Conservation (phyloP, 768 basidiomycete species). For the Termitomyces sp. region DNA sequence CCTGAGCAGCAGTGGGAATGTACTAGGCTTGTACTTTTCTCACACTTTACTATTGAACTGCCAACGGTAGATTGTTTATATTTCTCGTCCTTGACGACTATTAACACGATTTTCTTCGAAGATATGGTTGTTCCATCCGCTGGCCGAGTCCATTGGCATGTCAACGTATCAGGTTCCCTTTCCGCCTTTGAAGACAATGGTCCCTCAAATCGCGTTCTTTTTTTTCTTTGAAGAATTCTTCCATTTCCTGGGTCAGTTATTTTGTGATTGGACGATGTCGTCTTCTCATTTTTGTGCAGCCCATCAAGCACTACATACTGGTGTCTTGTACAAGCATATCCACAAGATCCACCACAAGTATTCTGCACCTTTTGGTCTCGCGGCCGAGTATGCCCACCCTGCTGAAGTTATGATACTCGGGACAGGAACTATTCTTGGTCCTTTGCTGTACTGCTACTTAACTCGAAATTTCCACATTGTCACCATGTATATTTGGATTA, state of each 20-base stretch:
- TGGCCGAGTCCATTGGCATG: conserved; percentile 87
- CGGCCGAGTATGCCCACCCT: conserved; percentile 97
- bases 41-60: conserved; percentile 93
- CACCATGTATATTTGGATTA: conserved; percentile 93
- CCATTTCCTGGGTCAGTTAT: conserved; percentile 75
- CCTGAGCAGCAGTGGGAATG: conserved; percentile 88
- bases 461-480: conserved; percentile 79
- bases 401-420: conserved; percentile 95
- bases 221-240: conserved; percentile 96
- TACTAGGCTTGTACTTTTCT: conserved; percentile 88
- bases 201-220: conserved; percentile 77
- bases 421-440: conserved; percentile 84
- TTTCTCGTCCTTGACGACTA: neutral
- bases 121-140: conserved; percentile 91
- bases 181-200: conserved; percentile 63
- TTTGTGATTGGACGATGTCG: neutral
- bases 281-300: conserved; percentile 34
- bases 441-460: conserved; percentile 79
- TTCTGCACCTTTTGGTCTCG: conserved; percentile 94
- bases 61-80: conserved; percentile 59
- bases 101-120: conserved; percentile 18
- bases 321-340: conserved; percentile 82
- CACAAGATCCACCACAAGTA: conserved; percentile 99
- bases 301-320: conserved; percentile 85
- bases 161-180: conserved; percentile 91